Base-by-base conservation (phyloP, 805 yeast species). In the Hanseniaspora pseudoguilliermondii region DNA sequence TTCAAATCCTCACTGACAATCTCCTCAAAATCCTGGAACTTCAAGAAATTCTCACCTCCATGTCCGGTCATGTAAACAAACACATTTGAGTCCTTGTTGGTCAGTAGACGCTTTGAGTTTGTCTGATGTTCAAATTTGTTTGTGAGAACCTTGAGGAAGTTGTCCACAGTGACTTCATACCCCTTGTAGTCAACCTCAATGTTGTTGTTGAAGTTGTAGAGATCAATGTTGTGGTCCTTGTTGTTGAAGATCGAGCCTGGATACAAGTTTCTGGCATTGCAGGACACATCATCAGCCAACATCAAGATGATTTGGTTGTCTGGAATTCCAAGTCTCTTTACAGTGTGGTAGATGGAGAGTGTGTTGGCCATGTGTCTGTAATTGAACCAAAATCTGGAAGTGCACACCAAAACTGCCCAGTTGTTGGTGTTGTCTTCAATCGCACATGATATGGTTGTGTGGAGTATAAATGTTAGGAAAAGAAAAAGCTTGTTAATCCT, bases 11-110 rank as follows among this genome's bases (percentile, higher is more conserved):
- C 84, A 10, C 96, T 82, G 1, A 96, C 89, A 57, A 93, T 89
- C 65, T 93, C 98, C 68, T 93, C 98, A 11, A 97, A 96, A 66
- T 93, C 99, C 71, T 93, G 99, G 69, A 93, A 93, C 70, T 93
- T 93, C 63, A 93, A 77, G 69, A 93, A 93, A 69, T 93, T 97
- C 64, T 90, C 88, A 53, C 99, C 99, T 25, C 99, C 99, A 69
- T 93, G 99, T 25, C 99, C 99, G 1, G 98, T 93, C 82, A 93
- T 76, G 67, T 93, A 93, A 29, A 93, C 84, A 69, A 93, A 86
- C 51, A 93, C 88, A 67, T 93, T 93, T 34, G 96, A 86, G 66
- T 88, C 82, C 66, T 90, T 97, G 72, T 93, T 97, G 0, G 97
- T 88, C 58, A 90, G 71, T 48, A 93, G 73, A 60, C 97, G 75